Percentiles rank a stretch among this genome's conserved stretches.
These are phyloP conservation scores for Yarrowia sp. DNA, from an alignment of 805 yeast genomes.

Conservation along the genomic window DNA sequence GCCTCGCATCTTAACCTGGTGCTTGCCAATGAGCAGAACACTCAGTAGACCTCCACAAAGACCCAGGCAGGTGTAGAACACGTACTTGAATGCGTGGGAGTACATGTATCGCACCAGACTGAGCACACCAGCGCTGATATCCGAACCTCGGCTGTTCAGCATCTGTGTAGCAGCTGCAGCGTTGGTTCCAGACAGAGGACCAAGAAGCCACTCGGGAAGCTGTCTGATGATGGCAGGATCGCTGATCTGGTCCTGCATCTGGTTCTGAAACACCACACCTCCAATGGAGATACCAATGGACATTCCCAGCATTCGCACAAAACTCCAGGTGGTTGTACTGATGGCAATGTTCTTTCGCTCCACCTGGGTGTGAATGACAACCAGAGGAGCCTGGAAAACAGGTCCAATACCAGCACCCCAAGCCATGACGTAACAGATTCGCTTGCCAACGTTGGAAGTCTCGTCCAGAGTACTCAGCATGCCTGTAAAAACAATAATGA, in stretches of 20 bases:
- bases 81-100: slow-evolving; percentile 33
- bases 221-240: slow-evolving; percentile 11
- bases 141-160: slow-evolving; percentile 8
- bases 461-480: slow-evolving; percentile 53
- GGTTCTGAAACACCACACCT: slow-evolving; percentile 54
- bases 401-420: slow-evolving; percentile 59
- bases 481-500: slow-evolving; percentile 54
- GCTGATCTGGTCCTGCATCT: slow-evolving; percentile 45
- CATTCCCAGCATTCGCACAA: slow-evolving; percentile 51
- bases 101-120: slow-evolving; percentile 34
- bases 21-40: slow-evolving; percentile 36
- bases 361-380: slow-evolving; percentile 60
- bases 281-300: slow-evolving; percentile 58
- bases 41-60: slow-evolving; percentile 23
- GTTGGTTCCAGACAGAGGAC: slow-evolving; percentile 22
- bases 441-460: slow-evolving; percentile 51
- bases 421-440: slow-evolving; percentile 57
- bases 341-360: slow-evolving; percentile 58
- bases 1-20: slow-evolving; percentile 38
- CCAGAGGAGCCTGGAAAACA: slow-evolving; percentile 56
- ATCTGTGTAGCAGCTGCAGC: slow-evolving; percentile 38
- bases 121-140: neutral
- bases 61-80: slow-evolving; percentile 31
- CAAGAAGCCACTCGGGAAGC: slow-evolving; percentile 24
- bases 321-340: slow-evolving; percentile 57